A percentile compares a stretch with the other conserved stretches of the same genome.
Evolutionary conservation across 2,329 filamentous ascomycete genomes (phyloP).

Genomic region (Aspergillus awamori): DNA sequence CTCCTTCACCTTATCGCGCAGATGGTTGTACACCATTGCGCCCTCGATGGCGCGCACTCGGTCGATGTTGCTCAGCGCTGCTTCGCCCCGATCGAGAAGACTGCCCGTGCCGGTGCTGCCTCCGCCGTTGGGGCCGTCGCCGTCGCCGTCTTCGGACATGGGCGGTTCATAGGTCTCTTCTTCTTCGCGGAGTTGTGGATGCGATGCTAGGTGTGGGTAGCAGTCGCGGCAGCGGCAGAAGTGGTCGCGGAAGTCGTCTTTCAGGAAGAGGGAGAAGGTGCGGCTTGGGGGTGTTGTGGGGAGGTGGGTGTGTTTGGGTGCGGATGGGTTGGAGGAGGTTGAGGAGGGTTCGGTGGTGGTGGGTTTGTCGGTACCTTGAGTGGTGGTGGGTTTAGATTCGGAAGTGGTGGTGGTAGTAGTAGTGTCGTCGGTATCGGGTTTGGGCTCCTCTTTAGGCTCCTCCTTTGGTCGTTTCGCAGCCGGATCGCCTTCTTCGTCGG

Average conservation of each 20-base stretch:
- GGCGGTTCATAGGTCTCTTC: constrained; percentile 94
- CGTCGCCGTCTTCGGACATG: constrained; percentile 67
- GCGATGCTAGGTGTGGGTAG: constrained; percentile 69
- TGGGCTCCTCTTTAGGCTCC: constrained; percentile 22
- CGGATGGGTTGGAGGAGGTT: constrained; percentile 2
- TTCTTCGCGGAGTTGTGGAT: constrained; percentile 86
- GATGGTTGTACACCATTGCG: constrained; percentile 96
- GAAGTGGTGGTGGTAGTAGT: neutral
- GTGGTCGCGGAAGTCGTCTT: constrained; percentile 73
- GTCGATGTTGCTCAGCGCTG: constrained; percentile 86
- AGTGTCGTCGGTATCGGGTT: neutral
- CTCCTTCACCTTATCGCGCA: constrained; percentile 93
- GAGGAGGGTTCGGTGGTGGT: neutral
- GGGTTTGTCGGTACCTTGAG: neutral
- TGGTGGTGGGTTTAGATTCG: constrained; percentile 11
- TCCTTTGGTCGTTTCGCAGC: constrained; percentile 54
- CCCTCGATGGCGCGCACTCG: constrained; percentile 92
- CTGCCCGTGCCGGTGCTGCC: constrained; percentile 71
- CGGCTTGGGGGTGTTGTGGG: constrained; percentile 56
- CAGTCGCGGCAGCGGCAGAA: constrained; percentile 84
- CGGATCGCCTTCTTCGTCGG: constrained; percentile 25
- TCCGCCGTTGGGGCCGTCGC: constrained; percentile 47
- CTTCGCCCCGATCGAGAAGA: constrained; percentile 88
- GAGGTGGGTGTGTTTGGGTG: constrained; percentile 64
- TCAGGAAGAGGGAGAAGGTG: constrained; percentile 80